phyloP scores from a whole-genome alignment of 2,329 filamentous ascomycete species.

The Colletotrichum eremochloae region DNA sequence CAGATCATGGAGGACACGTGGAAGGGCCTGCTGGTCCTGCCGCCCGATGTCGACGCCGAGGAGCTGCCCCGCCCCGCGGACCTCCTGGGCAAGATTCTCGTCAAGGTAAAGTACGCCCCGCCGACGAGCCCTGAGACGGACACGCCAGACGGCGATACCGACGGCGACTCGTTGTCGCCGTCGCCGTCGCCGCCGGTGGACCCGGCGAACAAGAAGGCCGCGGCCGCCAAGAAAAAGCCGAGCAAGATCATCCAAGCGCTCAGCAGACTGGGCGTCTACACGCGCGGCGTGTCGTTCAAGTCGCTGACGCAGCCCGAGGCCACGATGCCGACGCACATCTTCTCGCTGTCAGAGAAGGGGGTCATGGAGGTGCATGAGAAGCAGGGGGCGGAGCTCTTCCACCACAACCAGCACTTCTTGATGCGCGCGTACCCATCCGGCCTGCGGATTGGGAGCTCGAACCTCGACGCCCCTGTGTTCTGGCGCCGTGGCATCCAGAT shows the following conservation, averaged over 20 bases:
- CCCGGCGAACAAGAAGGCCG: constrained; percentile 52
- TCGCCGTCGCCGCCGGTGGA: constrained; percentile 47
- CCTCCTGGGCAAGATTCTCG: constrained; percentile 82
- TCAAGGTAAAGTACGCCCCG: constrained; percentile 82
- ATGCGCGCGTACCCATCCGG: constrained; percentile 93
- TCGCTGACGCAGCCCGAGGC: constrained; percentile 80
- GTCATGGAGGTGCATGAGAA: constrained; percentile 73
- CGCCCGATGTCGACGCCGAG: constrained; percentile 60
- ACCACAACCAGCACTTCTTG: constrained; percentile 84
- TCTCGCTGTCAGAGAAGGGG: constrained; percentile 73
- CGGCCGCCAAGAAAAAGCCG: constrained; percentile 55
- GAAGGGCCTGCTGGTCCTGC: constrained; percentile 77
- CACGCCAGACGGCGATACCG: constrained; percentile 51
- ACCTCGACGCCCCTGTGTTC: constrained; percentile 85
- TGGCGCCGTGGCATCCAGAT: constrained; percentile 93
- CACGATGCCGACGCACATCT: constrained; percentile 75
- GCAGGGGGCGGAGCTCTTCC: constrained; percentile 70
- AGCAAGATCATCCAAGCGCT: constrained; percentile 80
- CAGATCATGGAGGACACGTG: constrained; percentile 90
- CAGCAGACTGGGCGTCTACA: constrained; percentile 84
- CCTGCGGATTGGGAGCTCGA: constrained; percentile 84
- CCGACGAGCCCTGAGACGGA: constrained; percentile 51
- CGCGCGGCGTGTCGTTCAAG: constrained; percentile 85
- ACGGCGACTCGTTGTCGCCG: constrained; percentile 47
- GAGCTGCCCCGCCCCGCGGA: constrained; percentile 76